Conservation (phyloP, 2,329 filamentous ascomycete genomes). For the Fusarium humuli region DNA sequence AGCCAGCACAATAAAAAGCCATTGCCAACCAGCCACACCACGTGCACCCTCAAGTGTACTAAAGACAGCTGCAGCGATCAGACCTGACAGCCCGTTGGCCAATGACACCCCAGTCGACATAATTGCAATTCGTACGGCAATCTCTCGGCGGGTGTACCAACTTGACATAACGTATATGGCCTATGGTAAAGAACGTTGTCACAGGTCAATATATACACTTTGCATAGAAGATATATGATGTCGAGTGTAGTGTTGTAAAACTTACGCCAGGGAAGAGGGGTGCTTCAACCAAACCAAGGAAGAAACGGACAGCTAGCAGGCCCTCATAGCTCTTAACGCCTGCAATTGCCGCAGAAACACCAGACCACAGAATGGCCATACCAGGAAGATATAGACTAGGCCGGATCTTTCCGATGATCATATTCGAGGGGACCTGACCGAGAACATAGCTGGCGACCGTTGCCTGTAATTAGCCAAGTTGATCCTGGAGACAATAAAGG, state of each 20-base stretch:
- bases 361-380: constrained; percentile 40
- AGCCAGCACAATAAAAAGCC: constrained; percentile 52
- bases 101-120: background rate
- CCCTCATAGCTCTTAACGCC: constrained; percentile 18
- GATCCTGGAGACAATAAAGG: too few species aligned
- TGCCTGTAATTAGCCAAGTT: too few species aligned
- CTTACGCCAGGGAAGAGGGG: constrained; percentile 35
- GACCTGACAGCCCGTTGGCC: constrained; percentile 19
- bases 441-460: constrained; percentile 23
- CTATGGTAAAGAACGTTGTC: too few species aligned
- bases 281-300: constrained; percentile 42
- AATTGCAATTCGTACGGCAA: constrained; percentile 44
- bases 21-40: constrained; percentile 51
- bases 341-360: constrained; percentile 39
- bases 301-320: constrained; percentile 33
- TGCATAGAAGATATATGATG: background rate
- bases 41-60: constrained; percentile 39
- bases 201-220: too few species aligned
- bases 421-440: constrained; percentile 26
- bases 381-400: constrained; percentile 35
- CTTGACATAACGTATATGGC: too few species aligned
- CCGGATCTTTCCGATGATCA: constrained; percentile 29
- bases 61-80: constrained; percentile 39
- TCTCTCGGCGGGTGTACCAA: constrained; percentile 46
- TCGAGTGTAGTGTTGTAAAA: background rate